phyloP scores from a whole-genome alignment of 108 stramenopile species.

The Nitzschia sp. region DNA sequence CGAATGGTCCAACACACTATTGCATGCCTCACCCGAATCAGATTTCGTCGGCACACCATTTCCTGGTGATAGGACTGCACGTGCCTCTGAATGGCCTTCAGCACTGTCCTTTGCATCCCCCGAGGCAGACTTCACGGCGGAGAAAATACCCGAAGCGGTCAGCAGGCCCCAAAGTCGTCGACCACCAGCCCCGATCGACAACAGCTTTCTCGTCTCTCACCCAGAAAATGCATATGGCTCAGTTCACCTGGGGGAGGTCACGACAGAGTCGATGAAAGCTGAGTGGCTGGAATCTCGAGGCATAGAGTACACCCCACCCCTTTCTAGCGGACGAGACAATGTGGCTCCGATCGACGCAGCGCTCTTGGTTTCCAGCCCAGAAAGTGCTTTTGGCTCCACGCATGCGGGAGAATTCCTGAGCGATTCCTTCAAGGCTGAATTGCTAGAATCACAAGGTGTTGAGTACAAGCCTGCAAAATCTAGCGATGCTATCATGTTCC shows the following conservation, averaged over 20 bases:
- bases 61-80: background rate
- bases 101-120: constrained; percentile 25
- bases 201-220: background rate
- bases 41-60: constrained; percentile 8
- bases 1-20: background rate
- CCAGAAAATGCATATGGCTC: background rate
- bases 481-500: background rate
- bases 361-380: constrained; percentile 4
- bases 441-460: background rate
- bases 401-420: constrained; percentile 2
- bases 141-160: background rate
- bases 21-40: constrained; percentile 19
- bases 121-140: constrained; percentile 24
- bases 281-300: background rate
- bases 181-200: too few species aligned
- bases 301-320: background rate
- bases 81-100: background rate
- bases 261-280: background rate
- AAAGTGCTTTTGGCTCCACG: constrained; percentile 16
- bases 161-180: too few species aligned
- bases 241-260: background rate
- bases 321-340: background rate
- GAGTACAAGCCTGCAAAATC: background rate
- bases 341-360: background rate
- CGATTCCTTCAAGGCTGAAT: background rate